phyloP scores from a whole-genome alignment of 768 basidiomycete genomes.

The Lactarius hengduanensis region DNA sequence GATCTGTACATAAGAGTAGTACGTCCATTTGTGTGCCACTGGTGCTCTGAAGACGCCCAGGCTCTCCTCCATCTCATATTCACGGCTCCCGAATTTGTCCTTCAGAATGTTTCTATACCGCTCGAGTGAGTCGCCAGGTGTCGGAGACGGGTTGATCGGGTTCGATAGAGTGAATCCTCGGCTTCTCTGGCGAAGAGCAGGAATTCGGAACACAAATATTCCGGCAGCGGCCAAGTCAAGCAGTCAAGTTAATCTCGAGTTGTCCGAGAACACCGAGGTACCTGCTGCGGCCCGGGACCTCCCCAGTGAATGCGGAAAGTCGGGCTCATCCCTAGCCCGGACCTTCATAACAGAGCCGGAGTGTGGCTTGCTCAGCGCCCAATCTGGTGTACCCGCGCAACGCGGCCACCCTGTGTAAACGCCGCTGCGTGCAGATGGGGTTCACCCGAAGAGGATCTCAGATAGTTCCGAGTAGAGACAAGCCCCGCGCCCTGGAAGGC shows the following conservation, averaged over 20 bases:
- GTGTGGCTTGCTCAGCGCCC: background rate
- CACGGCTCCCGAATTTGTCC: constrained; percentile 1
- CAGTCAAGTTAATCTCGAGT: background rate
- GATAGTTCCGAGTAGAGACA: background rate
- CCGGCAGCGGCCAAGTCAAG: background rate
- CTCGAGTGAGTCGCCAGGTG: background rate
- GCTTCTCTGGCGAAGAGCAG: background rate
- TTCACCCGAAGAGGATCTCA: background rate
- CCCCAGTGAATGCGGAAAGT: background rate
- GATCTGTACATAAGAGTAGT: constrained; percentile 4
- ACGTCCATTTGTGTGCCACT: background rate
- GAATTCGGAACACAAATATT: background rate
- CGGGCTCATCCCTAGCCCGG: background rate
- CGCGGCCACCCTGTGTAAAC: constrained; percentile 9
- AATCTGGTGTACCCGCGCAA: background rate
- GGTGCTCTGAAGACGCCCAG: background rate
- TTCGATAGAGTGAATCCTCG: background rate
- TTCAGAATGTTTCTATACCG: background rate
- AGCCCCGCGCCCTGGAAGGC: background rate
- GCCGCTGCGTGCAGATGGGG: background rate
- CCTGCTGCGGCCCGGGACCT: background rate
- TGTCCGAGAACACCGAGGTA: background rate
- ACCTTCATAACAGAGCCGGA: no score
- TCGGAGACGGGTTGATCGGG: background rate
- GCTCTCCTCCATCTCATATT: constrained; percentile 9